Evolutionary conservation across 2,329 filamentous ascomycete genomes (phyloP).

Genomic region (Fusarium haematococcum): DNA sequence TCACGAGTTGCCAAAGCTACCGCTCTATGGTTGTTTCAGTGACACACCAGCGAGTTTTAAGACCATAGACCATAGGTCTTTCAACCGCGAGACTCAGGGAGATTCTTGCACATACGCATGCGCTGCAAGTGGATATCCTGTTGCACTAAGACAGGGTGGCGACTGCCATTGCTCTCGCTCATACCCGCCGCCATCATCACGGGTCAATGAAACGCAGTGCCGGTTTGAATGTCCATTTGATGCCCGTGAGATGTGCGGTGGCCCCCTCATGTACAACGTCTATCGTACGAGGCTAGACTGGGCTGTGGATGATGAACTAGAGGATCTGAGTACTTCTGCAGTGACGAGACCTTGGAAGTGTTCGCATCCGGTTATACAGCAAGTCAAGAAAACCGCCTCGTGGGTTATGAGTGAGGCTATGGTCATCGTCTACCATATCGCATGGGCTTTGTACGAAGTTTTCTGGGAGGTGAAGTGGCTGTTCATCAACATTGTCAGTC

Average conservation of each 20-base stretch:
- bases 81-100: neutral
- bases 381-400: neutral
- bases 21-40: neutral
- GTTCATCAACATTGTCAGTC: neutral
- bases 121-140: neutral
- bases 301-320: neutral
- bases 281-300: neutral
- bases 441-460: neutral
- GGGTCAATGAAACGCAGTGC: neutral
- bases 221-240: neutral
- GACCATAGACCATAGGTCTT: neutral
- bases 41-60: neutral
- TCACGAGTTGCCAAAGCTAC: neutral
- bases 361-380: neutral
- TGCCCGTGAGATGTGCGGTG: neutral
- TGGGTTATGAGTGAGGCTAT: neutral
- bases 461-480: neutral
- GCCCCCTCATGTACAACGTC: neutral
- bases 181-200: neutral
- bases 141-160: neutral
- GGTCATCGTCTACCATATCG: neutral
- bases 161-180: neutral
- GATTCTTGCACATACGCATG: neutral
- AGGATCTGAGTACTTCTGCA: neutral
- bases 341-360: neutral